phyloP scores from a whole-genome alignment of 2,329 filamentous ascomycete genomes.

The Didymosphaeria variabile region DNA sequence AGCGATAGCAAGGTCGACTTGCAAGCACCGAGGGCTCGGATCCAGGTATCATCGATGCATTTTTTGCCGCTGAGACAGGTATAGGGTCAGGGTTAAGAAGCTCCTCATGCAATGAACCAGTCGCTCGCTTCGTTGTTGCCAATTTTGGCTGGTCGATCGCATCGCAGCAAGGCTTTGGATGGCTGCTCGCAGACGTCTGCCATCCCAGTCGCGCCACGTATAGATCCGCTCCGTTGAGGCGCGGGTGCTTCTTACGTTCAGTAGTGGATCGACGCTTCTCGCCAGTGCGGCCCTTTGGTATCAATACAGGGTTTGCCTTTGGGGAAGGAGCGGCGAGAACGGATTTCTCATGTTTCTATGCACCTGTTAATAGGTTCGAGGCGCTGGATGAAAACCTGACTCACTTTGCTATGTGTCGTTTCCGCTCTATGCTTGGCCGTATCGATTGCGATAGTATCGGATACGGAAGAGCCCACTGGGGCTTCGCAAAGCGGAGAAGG shows the following conservation, averaged over 20 bases:
- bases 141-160: neutral
- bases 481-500: neutral
- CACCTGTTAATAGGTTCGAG: neutral
- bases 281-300: slow-evolving; percentile 39
- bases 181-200: neutral
- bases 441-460: neutral
- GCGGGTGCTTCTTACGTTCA: slow-evolving; percentile 57
- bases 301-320: slow-evolving; percentile 31
- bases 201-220: slow-evolving; percentile 59
- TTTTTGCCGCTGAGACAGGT: neutral
- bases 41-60: neutral
- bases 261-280: slow-evolving; percentile 31
- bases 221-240: slow-evolving; percentile 60
- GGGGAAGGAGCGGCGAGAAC: neutral
- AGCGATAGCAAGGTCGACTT: slow-evolving; percentile 63
- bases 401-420: slow-evolving; percentile 12
- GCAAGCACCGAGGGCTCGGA: slow-evolving; percentile 41
- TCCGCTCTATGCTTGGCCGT: neutral
- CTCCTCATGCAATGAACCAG: slow-evolving; percentile 60
- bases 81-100: slow-evolving; percentile 36
- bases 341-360: slow-evolving; percentile 8
- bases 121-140: slow-evolving; percentile 10
- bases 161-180: slow-evolving; percentile 12
- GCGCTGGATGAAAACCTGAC: neutral
- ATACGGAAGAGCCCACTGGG: neutral